These are phyloP conservation scores for Amylocarpus encephaloides DNA, from an alignment of 2,329 filamentous ascomycete species.

Conservation along the genomic window DNA sequence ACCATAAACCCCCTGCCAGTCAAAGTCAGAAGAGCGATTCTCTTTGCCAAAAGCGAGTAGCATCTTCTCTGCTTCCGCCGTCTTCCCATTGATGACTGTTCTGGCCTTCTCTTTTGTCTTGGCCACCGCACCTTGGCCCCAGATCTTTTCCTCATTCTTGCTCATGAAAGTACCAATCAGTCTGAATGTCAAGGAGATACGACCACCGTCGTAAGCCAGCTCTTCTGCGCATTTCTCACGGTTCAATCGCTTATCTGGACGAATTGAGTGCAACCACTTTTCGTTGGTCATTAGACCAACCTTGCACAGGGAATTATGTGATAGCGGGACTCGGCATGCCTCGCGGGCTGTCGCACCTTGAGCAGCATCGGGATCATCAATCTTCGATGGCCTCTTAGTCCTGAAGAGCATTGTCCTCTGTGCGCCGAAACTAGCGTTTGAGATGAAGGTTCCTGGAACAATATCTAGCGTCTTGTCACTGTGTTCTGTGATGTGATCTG, in stretches of 20 bases:
- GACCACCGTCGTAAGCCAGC: conserved; percentile 63
- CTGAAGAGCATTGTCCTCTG: conserved; percentile 85
- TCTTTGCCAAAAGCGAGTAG: conserved; percentile 77
- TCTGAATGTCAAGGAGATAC: conserved; percentile 89
- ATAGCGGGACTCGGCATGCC: conserved; percentile 59
- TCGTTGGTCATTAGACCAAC: conserved; percentile 78
- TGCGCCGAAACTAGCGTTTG: conserved; percentile 90
- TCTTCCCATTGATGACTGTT: conserved; percentile 63
- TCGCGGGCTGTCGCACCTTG: conserved; percentile 22
- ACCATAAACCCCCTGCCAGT: conserved; percentile 73
- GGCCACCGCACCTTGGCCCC: conserved; percentile 80
- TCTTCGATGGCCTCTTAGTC: conserved; percentile 60
- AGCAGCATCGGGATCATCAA: conserved; percentile 22
- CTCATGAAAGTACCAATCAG: conserved; percentile 80
- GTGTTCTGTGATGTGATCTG: conserved; percentile 92
- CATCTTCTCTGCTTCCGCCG: conserved; percentile 58
- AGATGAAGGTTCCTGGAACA: conserved; percentile 70
- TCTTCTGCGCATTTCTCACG: conserved; percentile 65
- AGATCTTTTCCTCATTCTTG: conserved; percentile 60
- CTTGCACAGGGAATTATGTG: conserved; percentile 83
- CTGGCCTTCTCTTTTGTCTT: conserved; percentile 58
- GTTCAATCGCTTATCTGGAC: conserved; percentile 69
- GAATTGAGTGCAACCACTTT: conserved; percentile 88
- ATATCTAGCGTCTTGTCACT: conserved; percentile 97
- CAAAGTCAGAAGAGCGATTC: conserved; percentile 66